Base-by-base conservation (phyloP, 768 basidiomycete genomes). In the Trametes gibbosa region DNA sequence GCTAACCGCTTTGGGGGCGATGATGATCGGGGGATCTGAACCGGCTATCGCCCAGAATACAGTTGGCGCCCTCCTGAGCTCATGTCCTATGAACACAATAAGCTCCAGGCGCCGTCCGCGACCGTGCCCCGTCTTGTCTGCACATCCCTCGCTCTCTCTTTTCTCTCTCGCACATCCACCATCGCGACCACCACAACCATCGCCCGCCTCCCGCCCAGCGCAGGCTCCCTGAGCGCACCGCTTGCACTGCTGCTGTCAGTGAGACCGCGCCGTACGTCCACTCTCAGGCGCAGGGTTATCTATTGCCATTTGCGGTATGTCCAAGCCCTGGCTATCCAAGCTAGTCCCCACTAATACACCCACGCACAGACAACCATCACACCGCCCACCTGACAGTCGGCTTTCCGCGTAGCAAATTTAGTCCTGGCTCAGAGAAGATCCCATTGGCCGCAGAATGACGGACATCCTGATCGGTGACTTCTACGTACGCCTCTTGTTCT, bases 51-150 rank as follows among this genome's bases (percentile, higher is more conserved):
- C 47, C 19, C 27, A 35, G 37, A 56, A 56, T 37, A 51, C 51
- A 43, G 53, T n/a, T 55, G 45, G 37, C 37, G 42, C 21, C 2
- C 24, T 41, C 47, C 50, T 50, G 34, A 48, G 23, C 50, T 56
- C 39, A 49, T 48, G 52, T 24, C 53, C 59, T 46, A 34, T 34
- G 35, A 54, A 57, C 56, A 62, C 61, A 62, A 62, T 62, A 62
- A 62, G 56, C 56, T 51, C 46, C 41, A 50, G 61, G 41, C 56
- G 56, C 61, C 56, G 52, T 41, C 25, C 37, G 37, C 17, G 4
- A 10, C 25, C 37, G 37, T 14, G 4, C 9, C 25, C 23, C 34
- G 39, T 50, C 61, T 48, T 23, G 46, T 52, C 50, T 52, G 42
- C 24, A 17, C 49, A 2, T 23, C 42, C 35, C 42, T 17, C 52